Conservation (phyloP, 2,329 filamentous ascomycete species). For the Ilyonectria sp. region DNA sequence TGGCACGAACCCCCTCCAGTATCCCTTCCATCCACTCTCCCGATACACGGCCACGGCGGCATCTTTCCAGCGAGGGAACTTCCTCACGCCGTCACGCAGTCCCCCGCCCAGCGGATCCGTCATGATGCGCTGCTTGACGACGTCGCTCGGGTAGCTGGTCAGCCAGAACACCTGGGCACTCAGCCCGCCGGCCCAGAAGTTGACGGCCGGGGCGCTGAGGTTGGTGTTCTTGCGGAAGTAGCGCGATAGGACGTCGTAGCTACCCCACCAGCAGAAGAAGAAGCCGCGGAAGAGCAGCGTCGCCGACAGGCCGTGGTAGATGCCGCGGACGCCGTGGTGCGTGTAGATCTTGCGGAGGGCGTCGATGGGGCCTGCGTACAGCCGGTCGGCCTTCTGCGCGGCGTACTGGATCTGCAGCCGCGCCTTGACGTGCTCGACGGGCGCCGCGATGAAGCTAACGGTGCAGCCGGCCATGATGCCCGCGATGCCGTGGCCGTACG, state of each 20-base stretch:
- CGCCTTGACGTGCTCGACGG: constrained; percentile 95
- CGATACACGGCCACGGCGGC: constrained; percentile 83
- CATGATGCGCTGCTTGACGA: constrained; percentile 98
- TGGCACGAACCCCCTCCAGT: constrained; percentile 93
- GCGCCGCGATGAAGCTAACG: constrained; percentile 92
- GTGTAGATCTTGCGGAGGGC: constrained; percentile 79
- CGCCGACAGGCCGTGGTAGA: constrained; percentile 89
- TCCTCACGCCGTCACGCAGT: constrained; percentile 76
- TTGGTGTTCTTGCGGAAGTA: constrained; percentile 76
- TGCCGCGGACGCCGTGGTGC: constrained; percentile 81
- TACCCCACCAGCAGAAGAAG: constrained; percentile 99
- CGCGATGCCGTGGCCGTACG: constrained; percentile 87
- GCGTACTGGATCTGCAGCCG: constrained; percentile 95
- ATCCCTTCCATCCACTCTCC: constrained; percentile 84
- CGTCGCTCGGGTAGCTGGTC: constrained; percentile 90
- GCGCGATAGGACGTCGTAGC: constrained; percentile 87
- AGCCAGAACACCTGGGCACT: constrained; percentile 97
- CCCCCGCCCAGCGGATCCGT: constrained; percentile 87
- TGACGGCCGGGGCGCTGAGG: constrained; percentile 84
- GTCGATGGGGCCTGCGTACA: constrained; percentile 91
- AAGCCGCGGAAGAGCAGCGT: constrained; percentile 92
- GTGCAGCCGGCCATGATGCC: constrained; percentile 90
- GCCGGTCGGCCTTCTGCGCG: constrained; percentile 79
- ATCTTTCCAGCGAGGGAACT: constrained; percentile 83
- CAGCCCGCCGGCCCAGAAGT: constrained; percentile 97